These are phyloP conservation scores for Eucommia ulmoides DNA, from an alignment of 257 asterid species.

Conservation along the genomic window DNA sequence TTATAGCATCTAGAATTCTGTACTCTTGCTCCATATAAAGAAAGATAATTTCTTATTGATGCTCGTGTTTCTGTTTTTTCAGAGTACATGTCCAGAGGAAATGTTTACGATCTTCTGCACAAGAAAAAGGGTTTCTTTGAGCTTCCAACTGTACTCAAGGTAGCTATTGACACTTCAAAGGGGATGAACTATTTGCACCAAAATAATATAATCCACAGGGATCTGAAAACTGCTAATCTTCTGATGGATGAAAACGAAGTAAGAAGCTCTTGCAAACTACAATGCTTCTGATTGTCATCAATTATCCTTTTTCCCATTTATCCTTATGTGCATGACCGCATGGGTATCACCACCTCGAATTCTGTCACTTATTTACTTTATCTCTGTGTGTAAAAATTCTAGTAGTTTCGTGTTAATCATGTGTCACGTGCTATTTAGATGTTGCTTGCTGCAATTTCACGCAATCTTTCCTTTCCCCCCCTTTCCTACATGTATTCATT, in stretches of 20 bases:
- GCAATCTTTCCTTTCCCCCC: too few relatives aligned
- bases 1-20: background rate
- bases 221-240: slow-evolving; percentile 43
- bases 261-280: slow-evolving; percentile 9
- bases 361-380: too few relatives aligned
- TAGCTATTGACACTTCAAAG: slow-evolving; percentile 34
- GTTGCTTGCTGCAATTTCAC: too few relatives aligned
- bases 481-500: too few relatives aligned
- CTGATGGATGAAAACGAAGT: slow-evolving; percentile 41
- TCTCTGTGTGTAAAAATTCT: too few relatives aligned
- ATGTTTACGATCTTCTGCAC: slow-evolving; percentile 26
- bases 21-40: background rate
- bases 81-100: slow-evolving; percentile 44
- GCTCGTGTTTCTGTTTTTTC: slow-evolving; percentile 6
- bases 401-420: too few relatives aligned
- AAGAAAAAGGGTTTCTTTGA: slow-evolving; percentile 26
- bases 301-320: background rate
- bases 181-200: slow-evolving; percentile 49
- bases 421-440: too few relatives aligned
- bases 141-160: slow-evolving; percentile 29
- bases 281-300: background rate
- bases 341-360: too few relatives aligned
- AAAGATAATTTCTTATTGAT: background rate
- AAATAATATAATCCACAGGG: too few relatives aligned
- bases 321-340: background rate